Percentiles rank a stretch among this genome's conserved stretches.
Evolutionary conservation across 1,139 yeast species (phyloP).

Genomic region (Sugiyamaella grinbergsii): DNA sequence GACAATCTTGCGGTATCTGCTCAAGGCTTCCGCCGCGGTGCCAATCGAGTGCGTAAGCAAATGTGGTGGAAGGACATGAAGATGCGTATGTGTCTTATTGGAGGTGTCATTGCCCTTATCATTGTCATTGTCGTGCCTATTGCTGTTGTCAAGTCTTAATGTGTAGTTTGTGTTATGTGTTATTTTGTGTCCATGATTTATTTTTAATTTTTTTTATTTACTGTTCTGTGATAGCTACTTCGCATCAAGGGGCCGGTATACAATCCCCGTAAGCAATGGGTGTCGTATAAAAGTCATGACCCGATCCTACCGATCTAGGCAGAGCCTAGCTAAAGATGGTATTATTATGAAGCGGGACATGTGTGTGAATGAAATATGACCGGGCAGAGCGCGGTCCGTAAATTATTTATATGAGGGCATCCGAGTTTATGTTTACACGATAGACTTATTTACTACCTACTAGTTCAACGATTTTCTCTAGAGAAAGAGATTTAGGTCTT

Average conservation of each 20-base stretch:
- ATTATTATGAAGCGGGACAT: too few relatives aligned
- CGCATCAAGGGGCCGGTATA: slow-evolving; percentile 8
- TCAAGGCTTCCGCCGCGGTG: slow-evolving; percentile 95
- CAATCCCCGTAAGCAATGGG: too few relatives aligned
- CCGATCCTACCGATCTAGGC: too few relatives aligned
- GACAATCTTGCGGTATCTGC: slow-evolving; percentile 93
- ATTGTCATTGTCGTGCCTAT: slow-evolving; percentile 88
- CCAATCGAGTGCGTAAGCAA: slow-evolving; percentile 95
- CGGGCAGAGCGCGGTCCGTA: slow-evolving; percentile 6
- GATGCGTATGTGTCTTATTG: slow-evolving; percentile 89
- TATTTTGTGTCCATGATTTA: slow-evolving; percentile 12
- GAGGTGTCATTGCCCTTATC: slow-evolving; percentile 77
- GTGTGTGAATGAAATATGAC: too few relatives aligned
- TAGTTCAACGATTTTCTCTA: slow-evolving; percentile 45
- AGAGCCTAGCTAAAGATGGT: too few relatives aligned
- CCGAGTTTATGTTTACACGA: too few relatives aligned
- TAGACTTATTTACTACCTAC: slow-evolving; percentile 23
- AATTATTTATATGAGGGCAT: too few relatives aligned
- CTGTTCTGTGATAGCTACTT: not conserved
- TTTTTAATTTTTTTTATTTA: slow-evolving; percentile 8
- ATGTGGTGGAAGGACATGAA: slow-evolving; percentile 99
- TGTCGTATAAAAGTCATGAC: too few relatives aligned
- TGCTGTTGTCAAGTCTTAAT: slow-evolving; percentile 52
- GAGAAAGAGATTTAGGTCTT: slow-evolving; percentile 95
- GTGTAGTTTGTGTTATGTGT: slow-evolving; percentile 5